Conservation (phyloP, 495 filamentous ascomycete species). For the Aspergillus olivimuriae region DNA sequence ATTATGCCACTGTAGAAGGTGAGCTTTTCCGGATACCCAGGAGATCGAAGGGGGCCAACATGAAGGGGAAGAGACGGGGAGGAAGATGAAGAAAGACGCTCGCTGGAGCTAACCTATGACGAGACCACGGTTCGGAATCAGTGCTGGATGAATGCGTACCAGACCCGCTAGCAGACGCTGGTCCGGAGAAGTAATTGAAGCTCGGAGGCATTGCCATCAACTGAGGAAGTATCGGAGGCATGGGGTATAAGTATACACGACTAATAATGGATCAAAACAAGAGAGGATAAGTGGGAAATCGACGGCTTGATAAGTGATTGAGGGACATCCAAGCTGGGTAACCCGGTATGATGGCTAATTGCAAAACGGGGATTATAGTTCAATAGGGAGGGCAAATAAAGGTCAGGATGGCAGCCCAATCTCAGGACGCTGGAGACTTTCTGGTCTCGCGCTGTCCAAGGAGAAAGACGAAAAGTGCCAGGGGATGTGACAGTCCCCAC, state of each 20-base stretch:
- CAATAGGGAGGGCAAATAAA: slow-evolving; percentile 1
- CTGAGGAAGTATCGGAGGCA: slow-evolving; percentile 32
- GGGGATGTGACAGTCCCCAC: slow-evolving; percentile 5
- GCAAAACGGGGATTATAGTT: background rate
- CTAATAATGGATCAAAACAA: background rate
- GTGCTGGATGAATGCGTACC: slow-evolving; percentile 28
- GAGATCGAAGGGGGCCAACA: background rate
- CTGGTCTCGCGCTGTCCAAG: slow-evolving; percentile 10
- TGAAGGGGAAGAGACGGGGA: slow-evolving; percentile 2
- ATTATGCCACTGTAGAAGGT: slow-evolving; percentile 27
- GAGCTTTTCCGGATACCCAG: slow-evolving; percentile 18
- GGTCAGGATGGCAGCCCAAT: slow-evolving; percentile 11
- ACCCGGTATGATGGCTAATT: background rate
- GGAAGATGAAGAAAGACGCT: slow-evolving; percentile 7
- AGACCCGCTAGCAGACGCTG: slow-evolving; percentile 25
- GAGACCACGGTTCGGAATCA: slow-evolving; percentile 34
- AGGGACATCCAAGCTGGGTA: background rate
- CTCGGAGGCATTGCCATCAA: slow-evolving; percentile 28
- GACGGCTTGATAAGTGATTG: background rate
- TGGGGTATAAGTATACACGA: slow-evolving; percentile 16
- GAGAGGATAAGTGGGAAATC: background rate
- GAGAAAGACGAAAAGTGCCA: slow-evolving; percentile 3
- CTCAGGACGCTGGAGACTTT: slow-evolving; percentile 14
- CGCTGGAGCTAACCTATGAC: slow-evolving; percentile 36
- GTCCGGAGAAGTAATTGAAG: slow-evolving; percentile 29